Evolutionary conservation across 108 stramenopile species (phyloP), one percentile per base, ranked within the genome.

Genomic region (Cylindrotheca closterium): DNA sequence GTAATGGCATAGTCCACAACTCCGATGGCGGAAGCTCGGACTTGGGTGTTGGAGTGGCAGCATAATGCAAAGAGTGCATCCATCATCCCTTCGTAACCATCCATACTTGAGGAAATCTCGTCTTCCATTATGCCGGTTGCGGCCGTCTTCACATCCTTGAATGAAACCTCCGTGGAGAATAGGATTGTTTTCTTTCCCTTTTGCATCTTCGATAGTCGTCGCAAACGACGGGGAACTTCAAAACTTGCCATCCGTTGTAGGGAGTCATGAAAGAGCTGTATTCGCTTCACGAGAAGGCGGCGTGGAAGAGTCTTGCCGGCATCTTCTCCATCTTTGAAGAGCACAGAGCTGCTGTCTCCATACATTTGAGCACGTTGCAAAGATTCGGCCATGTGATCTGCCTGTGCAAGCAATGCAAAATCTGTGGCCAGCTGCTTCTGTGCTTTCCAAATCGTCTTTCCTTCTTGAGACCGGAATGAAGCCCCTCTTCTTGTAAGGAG

Each of bases 271-370:
- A 80, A 77, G 18, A 91, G 73, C 33, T 89, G 77, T 12, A 91
- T 57, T n/a, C 89, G 77, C 24, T 57, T 65, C n/a, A 91, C 80
- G 30, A 94, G 73, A 25, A 94, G 78, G 4, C 82, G 79, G 5
- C 89, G 77, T 15, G 89, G 81, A 1, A 89, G 45, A 7, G 80
- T 83, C 49, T 94, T 91, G 8, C 93, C 93, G 25, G 81, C 79
- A 74, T 94, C 86, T 74, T 94, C 93, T 4, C 93, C 93, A 58
- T 94, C 93, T 54, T 87, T 89, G 71, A 78, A 94, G 23, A 70
- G 58, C 2, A 83, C 76, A 4, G 37, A n/a, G 1, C 66, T 51
- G 27, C 74, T 52, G 10, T 28, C 47, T 18, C 70, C 71, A 24
- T 68, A 77, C 32, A 75, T 47, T 26, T 75, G 67, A 48, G 77